Evolutionary conservation across 371 early-diverging fungal genomes (phyloP).

Genomic region (Amoeboaphelidium protococcarum): DNA sequence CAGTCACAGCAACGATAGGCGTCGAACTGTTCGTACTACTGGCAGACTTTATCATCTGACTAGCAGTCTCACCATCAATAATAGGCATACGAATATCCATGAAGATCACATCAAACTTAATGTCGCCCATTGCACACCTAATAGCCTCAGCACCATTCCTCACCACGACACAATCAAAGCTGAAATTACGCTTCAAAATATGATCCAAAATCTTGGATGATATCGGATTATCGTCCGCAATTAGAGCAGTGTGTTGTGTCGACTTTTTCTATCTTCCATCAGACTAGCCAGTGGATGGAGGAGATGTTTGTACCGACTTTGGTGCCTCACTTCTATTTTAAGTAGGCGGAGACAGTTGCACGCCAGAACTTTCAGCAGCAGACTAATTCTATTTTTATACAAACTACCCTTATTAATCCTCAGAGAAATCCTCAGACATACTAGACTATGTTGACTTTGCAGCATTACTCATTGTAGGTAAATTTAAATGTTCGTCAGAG

Average conservation of each 20-base stretch:
- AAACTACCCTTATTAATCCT: too few relatives aligned
- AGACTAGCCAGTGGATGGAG: too few relatives aligned
- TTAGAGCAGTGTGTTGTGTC: conserved; percentile 21
- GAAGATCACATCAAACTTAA: conserved; percentile 67
- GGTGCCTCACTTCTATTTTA: too few relatives aligned
- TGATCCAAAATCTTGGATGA: conserved; percentile 61
- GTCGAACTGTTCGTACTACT: conserved; percentile 44
- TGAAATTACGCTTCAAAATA: conserved; percentile 28
- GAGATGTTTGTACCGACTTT: too few relatives aligned
- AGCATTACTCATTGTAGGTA: too few relatives aligned
- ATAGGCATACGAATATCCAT: conserved; percentile 78
- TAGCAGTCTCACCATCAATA: conserved; percentile 63
- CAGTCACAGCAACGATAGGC: conserved; percentile 41
- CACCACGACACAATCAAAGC: conserved; percentile 48
- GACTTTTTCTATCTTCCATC: background rate
- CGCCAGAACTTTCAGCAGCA: too few relatives aligned
- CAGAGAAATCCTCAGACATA: too few relatives aligned
- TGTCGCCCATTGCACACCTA: conserved; percentile 55
- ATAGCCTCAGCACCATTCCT: conserved; percentile 73
- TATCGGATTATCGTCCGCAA: conserved; percentile 75
- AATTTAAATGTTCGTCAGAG: too few relatives aligned
- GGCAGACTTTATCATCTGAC: conserved; percentile 78
- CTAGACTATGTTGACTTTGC: too few relatives aligned
- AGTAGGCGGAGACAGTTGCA: too few relatives aligned
- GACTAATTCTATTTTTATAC: too few relatives aligned